Percentiles rank a stretch among this genome's conserved stretches.
phyloP scores from a whole-genome alignment of 306 rosid species.

The Sophora flavescens region DNA sequence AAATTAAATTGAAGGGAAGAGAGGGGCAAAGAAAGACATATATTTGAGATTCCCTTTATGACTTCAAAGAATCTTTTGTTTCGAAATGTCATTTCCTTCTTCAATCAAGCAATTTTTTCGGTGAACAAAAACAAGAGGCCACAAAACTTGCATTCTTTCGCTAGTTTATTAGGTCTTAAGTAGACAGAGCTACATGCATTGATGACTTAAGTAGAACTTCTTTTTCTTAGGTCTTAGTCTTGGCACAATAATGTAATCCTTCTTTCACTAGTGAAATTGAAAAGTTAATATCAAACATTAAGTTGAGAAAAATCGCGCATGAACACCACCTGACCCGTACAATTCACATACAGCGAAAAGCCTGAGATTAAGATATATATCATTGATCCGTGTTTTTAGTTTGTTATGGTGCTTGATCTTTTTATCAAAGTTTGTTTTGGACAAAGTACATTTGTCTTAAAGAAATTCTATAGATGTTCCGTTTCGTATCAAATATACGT shows the following conservation, averaged over 20 bases:
- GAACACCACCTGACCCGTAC: neutral
- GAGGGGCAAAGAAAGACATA: neutral
- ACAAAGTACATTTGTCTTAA: no score
- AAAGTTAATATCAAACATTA: neutral
- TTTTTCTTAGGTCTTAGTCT: neutral
- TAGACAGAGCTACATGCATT: conserved; percentile 3
- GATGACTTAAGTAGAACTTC: neutral
- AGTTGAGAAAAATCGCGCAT: neutral
- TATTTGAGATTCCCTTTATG: neutral
- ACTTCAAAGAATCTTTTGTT: conserved; percentile 21
- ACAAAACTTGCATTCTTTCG: neutral
- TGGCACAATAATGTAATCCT: conserved; percentile 4
- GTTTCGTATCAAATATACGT: no score
- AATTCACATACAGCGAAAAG: neutral
- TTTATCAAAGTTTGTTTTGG: no score
- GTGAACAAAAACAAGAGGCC: neutral
- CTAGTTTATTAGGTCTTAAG: neutral
- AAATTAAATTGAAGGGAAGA: no score
- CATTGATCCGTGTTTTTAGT: conserved; percentile 3
- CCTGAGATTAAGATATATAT: neutral
- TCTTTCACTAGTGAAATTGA: neutral
- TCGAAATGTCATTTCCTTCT: conserved; percentile 32
- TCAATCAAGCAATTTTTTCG: conserved; percentile 12
- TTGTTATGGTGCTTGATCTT: conserved; percentile 13
- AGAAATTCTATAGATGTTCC: no score